Base-by-base conservation (phyloP, 495 filamentous ascomycete genomes). In the Aspergillus diversus region DNA sequence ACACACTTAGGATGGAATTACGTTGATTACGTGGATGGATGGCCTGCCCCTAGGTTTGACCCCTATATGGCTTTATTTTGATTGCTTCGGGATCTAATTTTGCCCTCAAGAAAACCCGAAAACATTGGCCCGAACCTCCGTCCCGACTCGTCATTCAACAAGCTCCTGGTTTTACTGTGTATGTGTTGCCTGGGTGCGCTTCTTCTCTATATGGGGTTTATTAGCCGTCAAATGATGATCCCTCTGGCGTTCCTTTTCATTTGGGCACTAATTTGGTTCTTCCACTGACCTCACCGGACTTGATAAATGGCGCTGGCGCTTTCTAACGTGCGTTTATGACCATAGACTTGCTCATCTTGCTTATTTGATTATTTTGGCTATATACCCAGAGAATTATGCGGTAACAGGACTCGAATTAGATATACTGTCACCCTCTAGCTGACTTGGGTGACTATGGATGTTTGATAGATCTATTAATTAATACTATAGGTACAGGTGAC, bases 1-100 rank as follows among this genome's bases (percentile, higher is more conserved):
- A 77, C 80, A n/a, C 73, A 69, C 46, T 59, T 84, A 7, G 80
- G 80, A 9, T 82, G 73, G 71, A 81, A 75, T 52, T 74, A 74
- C 33, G 66, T 84, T 17, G 63, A 77, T 3, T 81, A 81, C 60
- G 55, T 71, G 6, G 62, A 80, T 46, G 79, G 80, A 8, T 82
- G 80, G 81, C 80, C 80, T 0, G 71, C 75, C 5, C 65, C 72
- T 32, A 63, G 54, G 73, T 75, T 59, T 47, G 65, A 49, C 37
- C 5, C 21, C 6, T 11, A 51, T 8, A 58, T 33, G 9, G 21
- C 47, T 27, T 11, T 50, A 50, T 21, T 17, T 8, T 50, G 12
- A 21, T 31, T 33, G 46, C 13, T 2, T 49, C 15, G 7, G 33
- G 34, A 48, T 47, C 32, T 37, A 32, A 31, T 64, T 34, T 56